Evolutionary conservation across 2,329 filamentous ascomycete genomes (phyloP).

Genomic region (Pezicula radicicola): DNA sequence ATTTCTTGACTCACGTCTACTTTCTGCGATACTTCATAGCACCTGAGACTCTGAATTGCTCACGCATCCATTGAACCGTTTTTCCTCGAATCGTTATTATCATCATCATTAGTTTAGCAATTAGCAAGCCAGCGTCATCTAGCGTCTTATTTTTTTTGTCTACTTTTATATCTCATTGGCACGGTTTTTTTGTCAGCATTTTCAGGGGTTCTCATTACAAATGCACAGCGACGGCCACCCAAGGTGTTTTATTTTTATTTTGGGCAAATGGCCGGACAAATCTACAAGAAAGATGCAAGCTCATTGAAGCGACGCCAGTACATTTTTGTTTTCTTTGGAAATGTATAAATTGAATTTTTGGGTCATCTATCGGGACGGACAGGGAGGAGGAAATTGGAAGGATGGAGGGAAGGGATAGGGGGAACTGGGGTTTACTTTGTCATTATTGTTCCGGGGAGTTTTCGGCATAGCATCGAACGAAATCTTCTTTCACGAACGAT

Average conservation of each 20-base stretch:
- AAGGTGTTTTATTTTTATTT: not conserved
- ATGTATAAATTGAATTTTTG: not conserved
- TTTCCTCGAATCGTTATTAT: constrained; percentile 22
- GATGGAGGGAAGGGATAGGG: not conserved
- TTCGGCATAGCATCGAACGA: too few relatives aligned
- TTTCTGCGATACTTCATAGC: constrained; percentile 15
- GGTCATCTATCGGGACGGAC: not conserved
- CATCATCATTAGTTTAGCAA: constrained; percentile 22
- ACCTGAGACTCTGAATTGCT: constrained; percentile 42
- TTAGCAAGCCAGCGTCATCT: constrained; percentile 14
- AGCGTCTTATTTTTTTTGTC: not conserved
- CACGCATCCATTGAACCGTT: constrained; percentile 40
- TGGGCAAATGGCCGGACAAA: not conserved
- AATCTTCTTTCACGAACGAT: too few relatives aligned
- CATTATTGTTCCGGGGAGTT: too few relatives aligned
- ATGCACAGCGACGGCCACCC: too few relatives aligned
- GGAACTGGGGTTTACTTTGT: not conserved
- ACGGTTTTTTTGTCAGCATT: not conserved
- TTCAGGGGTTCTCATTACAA: not conserved
- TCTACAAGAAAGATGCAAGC: not conserved
- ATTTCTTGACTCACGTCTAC: not conserved
- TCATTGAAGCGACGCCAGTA: too few relatives aligned
- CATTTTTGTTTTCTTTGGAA: not conserved
- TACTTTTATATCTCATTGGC: not conserved
- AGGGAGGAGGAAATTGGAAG: not conserved